These are phyloP conservation scores for Paracoccidioides lutzii DNA, from an alignment of 2,329 filamentous ascomycete species.

Conservation along the genomic window DNA sequence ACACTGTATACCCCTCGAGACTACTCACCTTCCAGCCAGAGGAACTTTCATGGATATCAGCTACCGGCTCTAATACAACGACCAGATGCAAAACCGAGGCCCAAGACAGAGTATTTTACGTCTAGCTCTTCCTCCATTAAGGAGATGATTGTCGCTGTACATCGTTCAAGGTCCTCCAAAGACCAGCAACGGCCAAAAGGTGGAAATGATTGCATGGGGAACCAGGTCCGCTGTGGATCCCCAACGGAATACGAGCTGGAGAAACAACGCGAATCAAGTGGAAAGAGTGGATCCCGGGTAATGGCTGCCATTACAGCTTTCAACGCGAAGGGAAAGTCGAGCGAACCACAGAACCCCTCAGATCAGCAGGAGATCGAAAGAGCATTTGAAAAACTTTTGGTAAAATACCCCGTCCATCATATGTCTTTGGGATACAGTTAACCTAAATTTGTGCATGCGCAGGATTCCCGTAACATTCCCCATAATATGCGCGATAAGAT, in stretches of 20 bases:
- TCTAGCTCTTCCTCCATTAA: conserved; percentile 30
- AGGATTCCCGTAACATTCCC: conserved; percentile 85
- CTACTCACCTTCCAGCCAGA: conserved; percentile 49
- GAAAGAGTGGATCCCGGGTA: conserved; percentile 43
- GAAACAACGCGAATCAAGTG: conserved; percentile 17
- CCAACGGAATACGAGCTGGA: background rate
- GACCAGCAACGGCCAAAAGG: conserved; percentile 13
- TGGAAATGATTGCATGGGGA: background rate
- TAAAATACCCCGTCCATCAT: conserved; percentile 40
- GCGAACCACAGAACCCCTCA: conserved; percentile 30
- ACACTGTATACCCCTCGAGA: conserved; percentile 45
- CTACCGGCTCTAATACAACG: conserved; percentile 33
- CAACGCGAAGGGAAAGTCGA: conserved; percentile 42
- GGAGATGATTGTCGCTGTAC: conserved; percentile 19
- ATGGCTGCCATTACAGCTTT: conserved; percentile 53
- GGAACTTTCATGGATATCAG: conserved; percentile 45
- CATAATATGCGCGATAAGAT: conserved; percentile 92
- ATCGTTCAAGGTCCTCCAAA: conserved; percentile 8
- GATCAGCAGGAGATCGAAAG: conserved; percentile 46
- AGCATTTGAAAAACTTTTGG: conserved; percentile 49
- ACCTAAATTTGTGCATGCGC: background rate
- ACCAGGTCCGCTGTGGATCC: background rate
- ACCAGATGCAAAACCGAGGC: conserved; percentile 32
- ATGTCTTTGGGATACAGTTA: conserved; percentile 33
- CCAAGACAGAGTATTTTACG: conserved; percentile 39